Base-by-base conservation (phyloP, 1,139 yeast species). In the Yarrowia galli region DNA sequence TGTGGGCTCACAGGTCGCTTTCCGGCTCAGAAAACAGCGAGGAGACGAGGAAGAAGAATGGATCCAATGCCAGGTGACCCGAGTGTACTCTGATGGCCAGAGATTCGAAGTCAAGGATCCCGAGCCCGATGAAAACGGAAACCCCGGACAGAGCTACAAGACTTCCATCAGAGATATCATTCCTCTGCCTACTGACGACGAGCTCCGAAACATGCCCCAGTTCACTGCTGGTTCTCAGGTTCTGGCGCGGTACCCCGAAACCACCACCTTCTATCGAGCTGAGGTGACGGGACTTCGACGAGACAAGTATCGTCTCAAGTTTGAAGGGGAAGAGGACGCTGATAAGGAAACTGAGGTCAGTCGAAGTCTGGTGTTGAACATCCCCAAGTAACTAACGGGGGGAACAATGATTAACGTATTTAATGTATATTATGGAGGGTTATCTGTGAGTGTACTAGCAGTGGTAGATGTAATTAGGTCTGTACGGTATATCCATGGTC, bases 241-340 rank as follows among this genome's bases (percentile, higher is more conserved):
- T 2, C 81, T 96, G 70, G 99, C 98, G 0, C 82, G 97, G 74
- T 96, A 96, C 74, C 99, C 99, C 0, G 99, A 96, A 73, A 96
- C 99, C 0, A 96, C 99, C 0, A 93, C 98, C 0, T 96, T 95
- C 74, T 96, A 95, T 75, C 91, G 96, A 3, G 99, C 99, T 0
- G 91, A 91, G 67, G 98, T 96, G 4, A 89, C 88, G 48, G 93
- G 97, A 0, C 83, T 86, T 67, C 87, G 86, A 70, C 83, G 91
- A 71, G 95, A 89, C 73, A 92, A 96, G 0, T 96, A 97, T 71
- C 80, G 91, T 72, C 82, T 96, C 68, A 86, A 87, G 74, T 96
- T 96, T 74, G 99, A 96, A 74, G 99, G 99, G 9, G 99, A 95
- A 77, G 99, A 95, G 74, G 99, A 96, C 75, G 97, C 88, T 1